A percentile compares a stretch with the other conserved stretches of the same genome.
Evolutionary conservation across 2,329 filamentous ascomycete genomes (phyloP).

Genomic region (Alternaria longipes): DNA sequence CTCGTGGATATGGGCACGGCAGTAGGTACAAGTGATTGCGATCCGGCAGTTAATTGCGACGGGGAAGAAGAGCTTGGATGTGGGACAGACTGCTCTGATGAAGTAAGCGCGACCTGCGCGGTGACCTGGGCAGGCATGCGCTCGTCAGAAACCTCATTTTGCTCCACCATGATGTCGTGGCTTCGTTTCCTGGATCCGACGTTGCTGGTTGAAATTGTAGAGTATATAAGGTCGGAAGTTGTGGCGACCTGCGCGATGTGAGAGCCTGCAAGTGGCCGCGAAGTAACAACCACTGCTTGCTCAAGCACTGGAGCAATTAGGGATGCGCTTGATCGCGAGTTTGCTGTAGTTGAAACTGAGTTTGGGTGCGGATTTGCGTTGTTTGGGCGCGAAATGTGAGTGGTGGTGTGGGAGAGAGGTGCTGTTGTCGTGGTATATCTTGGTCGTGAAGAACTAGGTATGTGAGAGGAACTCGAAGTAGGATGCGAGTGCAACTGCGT

Average conservation of each 20-base stretch:
- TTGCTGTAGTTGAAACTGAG: not conserved
- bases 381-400: not conserved
- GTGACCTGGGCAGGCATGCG: not conserved
- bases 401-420: not conserved
- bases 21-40: not conserved
- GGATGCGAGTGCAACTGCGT: not conserved
- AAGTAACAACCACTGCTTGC: conserved; percentile 7
- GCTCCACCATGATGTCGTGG: not conserved
- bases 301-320: not conserved
- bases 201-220: not conserved
- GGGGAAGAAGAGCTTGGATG: not conserved
- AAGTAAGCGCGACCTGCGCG: conserved; percentile 12
- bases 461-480: not conserved
- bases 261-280: not conserved
- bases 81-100: not conserved
- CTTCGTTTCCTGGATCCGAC: not conserved
- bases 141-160: not conserved
- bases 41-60: not conserved
- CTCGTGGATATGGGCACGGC: not conserved
- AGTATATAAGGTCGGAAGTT: not conserved
- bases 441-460: not conserved
- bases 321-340: not conserved
- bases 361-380: not conserved
- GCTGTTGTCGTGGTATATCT: not conserved
- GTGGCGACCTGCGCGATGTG: not conserved